These are phyloP conservation scores for Aspergillus brasiliensis DNA, from an alignment of 2,329 filamentous ascomycete species.

Conservation along the genomic window DNA sequence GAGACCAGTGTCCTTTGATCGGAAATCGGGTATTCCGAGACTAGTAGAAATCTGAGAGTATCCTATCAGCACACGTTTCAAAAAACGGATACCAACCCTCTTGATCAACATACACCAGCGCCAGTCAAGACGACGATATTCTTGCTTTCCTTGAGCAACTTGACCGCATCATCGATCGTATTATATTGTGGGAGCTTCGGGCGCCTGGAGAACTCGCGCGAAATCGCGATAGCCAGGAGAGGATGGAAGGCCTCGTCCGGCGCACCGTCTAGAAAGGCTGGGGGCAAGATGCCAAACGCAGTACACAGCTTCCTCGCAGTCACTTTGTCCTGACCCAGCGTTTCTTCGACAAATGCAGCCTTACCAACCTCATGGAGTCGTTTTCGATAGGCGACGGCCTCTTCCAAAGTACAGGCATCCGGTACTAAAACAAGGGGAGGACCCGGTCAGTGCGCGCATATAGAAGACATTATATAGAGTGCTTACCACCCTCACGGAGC, in stretches of 20 bases:
- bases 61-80: constrained; percentile 7
- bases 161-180: constrained; percentile 82
- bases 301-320: constrained; percentile 82
- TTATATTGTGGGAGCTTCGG: constrained; percentile 80
- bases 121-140: constrained; percentile 95
- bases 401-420: constrained; percentile 65
- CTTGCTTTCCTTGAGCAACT: constrained; percentile 69
- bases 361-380: constrained; percentile 77
- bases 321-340: constrained; percentile 68
- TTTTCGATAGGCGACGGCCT: constrained; percentile 68
- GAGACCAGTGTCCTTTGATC: constrained; percentile 87
- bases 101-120: constrained; percentile 62
- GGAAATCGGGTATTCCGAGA: constrained; percentile 94
- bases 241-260: constrained; percentile 75
- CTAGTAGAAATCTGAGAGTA: constrained; percentile 76
- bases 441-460: constrained; percentile 3
- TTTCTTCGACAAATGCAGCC: constrained; percentile 72
- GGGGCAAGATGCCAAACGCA: constrained; percentile 78
- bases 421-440: constrained; percentile 35
- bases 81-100: not conserved
- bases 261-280: constrained; percentile 70
- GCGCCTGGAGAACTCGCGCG: constrained; percentile 77
- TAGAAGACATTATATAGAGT: constrained; percentile 15
- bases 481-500: constrained; percentile 52
- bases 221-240: constrained; percentile 75